Evolutionary conservation across 1,284 basidiomycete genomes (phyloP).

Genomic region (Tilletia setariae): DNA sequence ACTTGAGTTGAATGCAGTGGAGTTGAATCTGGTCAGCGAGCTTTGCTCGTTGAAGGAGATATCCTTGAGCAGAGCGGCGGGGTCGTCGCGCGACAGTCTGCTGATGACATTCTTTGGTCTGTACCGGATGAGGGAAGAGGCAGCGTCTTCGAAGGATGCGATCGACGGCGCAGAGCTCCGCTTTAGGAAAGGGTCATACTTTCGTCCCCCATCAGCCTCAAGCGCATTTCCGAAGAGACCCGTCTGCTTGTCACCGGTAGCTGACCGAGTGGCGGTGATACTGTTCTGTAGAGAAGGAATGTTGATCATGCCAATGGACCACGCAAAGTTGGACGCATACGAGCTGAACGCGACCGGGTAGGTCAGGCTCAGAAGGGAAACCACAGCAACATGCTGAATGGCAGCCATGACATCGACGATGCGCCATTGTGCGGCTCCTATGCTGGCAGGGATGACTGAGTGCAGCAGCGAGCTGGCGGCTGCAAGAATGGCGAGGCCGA

Average conservation of each 20-base stretch:
- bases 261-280: conserved; percentile 74
- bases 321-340: conserved; percentile 80
- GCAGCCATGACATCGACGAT: conserved; percentile 77
- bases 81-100: background rate
- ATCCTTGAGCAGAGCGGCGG: conserved; percentile 10
- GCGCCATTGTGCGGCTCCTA: conserved; percentile 58
- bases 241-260: conserved; percentile 69
- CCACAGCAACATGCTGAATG: conserved; percentile 75
- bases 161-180: background rate
- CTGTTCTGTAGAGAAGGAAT: conserved; percentile 68
- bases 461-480: conserved; percentile 68
- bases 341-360: conserved; percentile 78
- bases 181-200: conserved; percentile 35
- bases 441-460: conserved; percentile 58
- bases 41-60: background rate
- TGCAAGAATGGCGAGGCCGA: conserved; percentile 67
- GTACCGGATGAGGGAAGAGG: background rate
- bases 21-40: background rate
- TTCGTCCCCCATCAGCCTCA: conserved; percentile 33
- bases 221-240: conserved; percentile 33
- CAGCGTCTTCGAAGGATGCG: background rate
- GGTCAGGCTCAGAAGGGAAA: conserved; percentile 75
- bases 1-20: background rate
- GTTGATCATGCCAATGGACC: conserved; percentile 79
- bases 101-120: background rate